These are phyloP conservation scores for Paraphaeosphaeria minitans DNA, from an alignment of 2,329 filamentous ascomycete species.

Conservation along the genomic window DNA sequence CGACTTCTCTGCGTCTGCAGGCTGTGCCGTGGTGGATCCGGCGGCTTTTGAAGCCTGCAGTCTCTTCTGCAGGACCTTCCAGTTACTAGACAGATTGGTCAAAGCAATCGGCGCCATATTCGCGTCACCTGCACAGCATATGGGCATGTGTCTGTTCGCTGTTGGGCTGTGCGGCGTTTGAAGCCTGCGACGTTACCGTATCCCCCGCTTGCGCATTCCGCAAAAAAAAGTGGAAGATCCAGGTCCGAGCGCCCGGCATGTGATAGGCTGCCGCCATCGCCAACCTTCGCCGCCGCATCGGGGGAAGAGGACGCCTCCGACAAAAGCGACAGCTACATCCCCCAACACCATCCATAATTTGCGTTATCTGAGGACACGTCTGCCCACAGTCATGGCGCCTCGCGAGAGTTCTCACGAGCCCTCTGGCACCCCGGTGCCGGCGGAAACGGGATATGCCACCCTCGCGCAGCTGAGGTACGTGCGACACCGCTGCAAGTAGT, in stretches of 20 bases:
- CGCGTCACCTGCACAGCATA: conserved; percentile 36
- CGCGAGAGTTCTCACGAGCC: conserved; percentile 60
- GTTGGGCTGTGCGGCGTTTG: conserved; percentile 23
- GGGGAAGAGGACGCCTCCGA: conserved; percentile 29
- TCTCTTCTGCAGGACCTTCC: conserved; percentile 76
- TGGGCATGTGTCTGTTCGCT: conserved; percentile 24
- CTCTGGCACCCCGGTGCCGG: conserved; percentile 61
- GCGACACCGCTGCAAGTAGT: conserved; percentile 32
- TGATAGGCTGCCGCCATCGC: conserved; percentile 25
- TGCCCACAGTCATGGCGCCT: conserved; percentile 55
- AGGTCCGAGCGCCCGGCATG: conserved; percentile 15
- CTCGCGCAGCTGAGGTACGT: conserved; percentile 79
- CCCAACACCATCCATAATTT: conserved; percentile 32
- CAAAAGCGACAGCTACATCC: conserved; percentile 38
- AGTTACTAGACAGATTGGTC: conserved; percentile 62
- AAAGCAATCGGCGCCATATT: conserved; percentile 49
- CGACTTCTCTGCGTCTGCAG: conserved; percentile 28
- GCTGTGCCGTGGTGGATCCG: conserved; percentile 33
- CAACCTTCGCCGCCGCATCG: conserved; percentile 13
- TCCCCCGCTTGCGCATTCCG: conserved; percentile 12
- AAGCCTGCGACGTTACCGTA: neutral
- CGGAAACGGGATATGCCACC: conserved; percentile 82
- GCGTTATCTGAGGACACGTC: conserved; percentile 15
- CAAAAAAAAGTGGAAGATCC: conserved; percentile 23
- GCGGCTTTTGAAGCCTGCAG: conserved; percentile 45